Base-by-base conservation (phyloP, 2,329 filamentous ascomycete genomes). In the Metarhizium rileyi region DNA sequence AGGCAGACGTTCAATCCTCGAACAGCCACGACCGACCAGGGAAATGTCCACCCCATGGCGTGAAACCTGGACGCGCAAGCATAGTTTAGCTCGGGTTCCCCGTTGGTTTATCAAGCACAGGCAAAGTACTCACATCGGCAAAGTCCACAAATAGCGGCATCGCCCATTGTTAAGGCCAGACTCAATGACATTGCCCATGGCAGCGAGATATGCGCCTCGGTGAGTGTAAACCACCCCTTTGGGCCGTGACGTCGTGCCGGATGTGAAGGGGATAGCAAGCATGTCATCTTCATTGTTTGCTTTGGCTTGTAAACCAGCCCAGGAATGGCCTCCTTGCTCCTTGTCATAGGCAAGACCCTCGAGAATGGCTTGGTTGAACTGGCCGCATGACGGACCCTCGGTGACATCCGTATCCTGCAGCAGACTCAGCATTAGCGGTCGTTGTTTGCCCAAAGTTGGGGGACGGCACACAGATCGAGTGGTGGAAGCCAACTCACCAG, bases 201-300 rank as follows among this genome's bases (percentile, higher is more conserved):
- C 76, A 0, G 89, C 91, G 12, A 98, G 75, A 62, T 97, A 98
- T 7, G 81, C 82, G 4, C 90, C 87, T 44, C 93, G 79, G 65
- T 97, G 88, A 1, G 89, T 96, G 62, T 86, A 96, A 49, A 95
- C 83, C 3, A 96, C 91, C 5, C 93, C 93, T 66, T 98, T 97
- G 2, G 93, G 93, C 27, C 79, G 76, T 1, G 90, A 90, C 0
- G 93, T 97, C 1, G 93, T 97, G 4, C 91, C 91, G 26, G 86
- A 93, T 0, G 93, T 98, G 65, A 97, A 97, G 1, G 91, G 88
- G 49, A 98, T 81, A 3, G 90, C 89, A 53, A 97, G 77, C 57
- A 88, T 77, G 52, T 81, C 82, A 56, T 95, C 85, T 64, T 98
- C 93, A 58, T 89, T 77, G 1, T 75, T 70, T 3, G 78, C 78